These are phyloP conservation scores for Phytopythium montanum DNA, from an alignment of 352 stramenopile genomes.

Conservation along the genomic window DNA sequence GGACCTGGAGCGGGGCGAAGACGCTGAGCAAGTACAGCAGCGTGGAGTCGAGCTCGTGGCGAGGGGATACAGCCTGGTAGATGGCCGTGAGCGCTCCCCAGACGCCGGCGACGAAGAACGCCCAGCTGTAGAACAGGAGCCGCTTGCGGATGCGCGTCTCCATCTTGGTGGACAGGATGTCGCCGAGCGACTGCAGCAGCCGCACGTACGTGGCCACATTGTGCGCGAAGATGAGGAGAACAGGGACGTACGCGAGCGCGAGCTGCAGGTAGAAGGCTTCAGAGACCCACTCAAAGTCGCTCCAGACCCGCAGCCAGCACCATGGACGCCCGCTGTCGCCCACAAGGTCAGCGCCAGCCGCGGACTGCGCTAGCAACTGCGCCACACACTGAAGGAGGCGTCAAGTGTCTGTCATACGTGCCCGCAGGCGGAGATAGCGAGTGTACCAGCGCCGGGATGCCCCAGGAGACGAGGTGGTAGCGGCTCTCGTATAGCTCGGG, in stretches of 20 bases:
- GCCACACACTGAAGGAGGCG: constrained; percentile 31
- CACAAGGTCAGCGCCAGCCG: constrained; percentile 43
- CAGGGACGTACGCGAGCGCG: constrained; percentile 50
- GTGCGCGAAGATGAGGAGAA: constrained; percentile 48
- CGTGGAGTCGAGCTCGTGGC: constrained; percentile 38
- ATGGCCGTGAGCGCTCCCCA: constrained; percentile 38
- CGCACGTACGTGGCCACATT: constrained; percentile 60
- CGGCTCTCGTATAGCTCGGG: constrained; percentile 65
- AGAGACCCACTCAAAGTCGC: constrained; percentile 41
- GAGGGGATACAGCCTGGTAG: constrained; percentile 41
- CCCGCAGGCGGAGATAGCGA: no score
- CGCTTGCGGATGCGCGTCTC: constrained; percentile 65
- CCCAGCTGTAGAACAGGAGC: constrained; percentile 62
- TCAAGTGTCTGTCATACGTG: no score
- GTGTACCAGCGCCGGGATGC: constrained; percentile 39
- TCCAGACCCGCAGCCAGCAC: constrained; percentile 80
- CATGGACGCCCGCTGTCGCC: constrained; percentile 62
- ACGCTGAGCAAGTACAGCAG: constrained; percentile 68
- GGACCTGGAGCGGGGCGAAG: constrained; percentile 68
- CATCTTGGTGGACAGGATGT: constrained; percentile 57
- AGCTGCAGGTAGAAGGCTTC: constrained; percentile 59
- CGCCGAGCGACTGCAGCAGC: constrained; percentile 58
- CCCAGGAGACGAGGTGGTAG: constrained; percentile 71
- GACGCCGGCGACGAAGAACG: constrained; percentile 48
- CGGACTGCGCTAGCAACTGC: constrained; percentile 42